Base-by-base conservation (phyloP, 2,329 filamentous ascomycete genomes). In the Ophiostoma australiae region DNA sequence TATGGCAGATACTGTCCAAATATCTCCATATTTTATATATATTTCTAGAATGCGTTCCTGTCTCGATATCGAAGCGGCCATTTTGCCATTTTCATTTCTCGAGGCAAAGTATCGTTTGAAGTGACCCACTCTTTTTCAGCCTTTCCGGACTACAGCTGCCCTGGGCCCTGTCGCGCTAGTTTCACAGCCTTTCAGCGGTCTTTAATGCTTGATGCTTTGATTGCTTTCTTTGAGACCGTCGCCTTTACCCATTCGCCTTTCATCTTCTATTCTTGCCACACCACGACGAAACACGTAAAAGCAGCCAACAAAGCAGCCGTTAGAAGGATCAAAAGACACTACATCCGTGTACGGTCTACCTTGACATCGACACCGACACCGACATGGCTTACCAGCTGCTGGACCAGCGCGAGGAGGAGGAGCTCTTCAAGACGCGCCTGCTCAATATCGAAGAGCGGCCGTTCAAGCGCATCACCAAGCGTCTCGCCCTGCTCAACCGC, bases 391-490 rank as follows among this genome's bases (percentile, higher is more conserved):
- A 90, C 83, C 84, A 86, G 65, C 82, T 94, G 67, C 83, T 96
- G 68, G 90, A 93, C 70, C 90, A 91, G 75, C 85, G 86, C 74
- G 90, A 93, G 74, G 91, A 93, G 81, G 90, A 93, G 79, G 90
- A 93, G 74, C 89, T 97, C 52, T 94, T 97, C 83, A 94, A 94
- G 77, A 86, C 87, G 39, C 92, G 94, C 61, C 90, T 97, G 4
- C 86, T 97, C 52, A 91, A 92, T 74, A 90, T 97, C 73, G 94
- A 98, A 83, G 92, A 97, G 78, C 93, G 93, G 72, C 93, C 93
- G 0, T 97, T 97, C 83, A 92, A 92, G 79, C 90, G 94, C 73
- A 89, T 97, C 72, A 92, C 91, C 31, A 93, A 93, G 80, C 90
- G 91, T 41, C 87, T 98, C 10, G 84, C 92, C 5, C 85, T 87